Percentiles rank a stretch among this genome's conserved stretches.
Conservation (phyloP, 495 filamentous ascomycete species). For the Aspergillus conjunctus region DNA sequence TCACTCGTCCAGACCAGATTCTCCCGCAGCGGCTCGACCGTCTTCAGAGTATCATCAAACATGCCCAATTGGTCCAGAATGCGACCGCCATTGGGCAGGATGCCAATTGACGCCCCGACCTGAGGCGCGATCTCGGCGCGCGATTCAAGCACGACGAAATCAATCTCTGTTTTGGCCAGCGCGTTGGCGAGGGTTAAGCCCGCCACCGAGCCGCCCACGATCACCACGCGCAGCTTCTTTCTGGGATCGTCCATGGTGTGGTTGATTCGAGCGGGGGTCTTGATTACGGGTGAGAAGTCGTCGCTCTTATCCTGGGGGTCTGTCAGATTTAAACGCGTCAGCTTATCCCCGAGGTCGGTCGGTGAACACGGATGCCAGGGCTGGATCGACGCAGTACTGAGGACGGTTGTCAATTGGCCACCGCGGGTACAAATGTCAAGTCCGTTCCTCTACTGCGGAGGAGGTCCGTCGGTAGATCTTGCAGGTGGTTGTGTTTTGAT, state of each 20-base stretch:
- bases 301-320: too few species aligned
- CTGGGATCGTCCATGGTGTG: background rate
- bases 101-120: conserved; percentile 41
- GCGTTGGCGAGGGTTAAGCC: conserved; percentile 51
- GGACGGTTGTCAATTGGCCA: too few species aligned
- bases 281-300: too few species aligned
- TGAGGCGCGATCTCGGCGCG: conserved; percentile 37
- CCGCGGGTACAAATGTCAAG: too few species aligned
- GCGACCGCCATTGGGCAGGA: conserved; percentile 39
- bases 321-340: too few species aligned
- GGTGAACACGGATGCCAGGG: too few species aligned
- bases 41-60: conserved; percentile 33
- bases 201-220: conserved; percentile 55
- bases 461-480: too few species aligned
- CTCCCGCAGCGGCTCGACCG: conserved; percentile 14
- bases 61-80: conserved; percentile 55
- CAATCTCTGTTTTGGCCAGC: conserved; percentile 45
- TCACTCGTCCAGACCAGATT: background rate
- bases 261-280: too few species aligned
- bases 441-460: too few species aligned
- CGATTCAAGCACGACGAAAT: conserved; percentile 54
- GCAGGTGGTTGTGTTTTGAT: too few species aligned
- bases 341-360: too few species aligned
- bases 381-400: too few species aligned
- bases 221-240: conserved; percentile 36